A percentile compares a stretch with the other conserved stretches of the same genome.
These are phyloP conservation scores for Calycina herbarum DNA, from an alignment of 2,329 filamentous ascomycete species.

Conservation along the genomic window DNA sequence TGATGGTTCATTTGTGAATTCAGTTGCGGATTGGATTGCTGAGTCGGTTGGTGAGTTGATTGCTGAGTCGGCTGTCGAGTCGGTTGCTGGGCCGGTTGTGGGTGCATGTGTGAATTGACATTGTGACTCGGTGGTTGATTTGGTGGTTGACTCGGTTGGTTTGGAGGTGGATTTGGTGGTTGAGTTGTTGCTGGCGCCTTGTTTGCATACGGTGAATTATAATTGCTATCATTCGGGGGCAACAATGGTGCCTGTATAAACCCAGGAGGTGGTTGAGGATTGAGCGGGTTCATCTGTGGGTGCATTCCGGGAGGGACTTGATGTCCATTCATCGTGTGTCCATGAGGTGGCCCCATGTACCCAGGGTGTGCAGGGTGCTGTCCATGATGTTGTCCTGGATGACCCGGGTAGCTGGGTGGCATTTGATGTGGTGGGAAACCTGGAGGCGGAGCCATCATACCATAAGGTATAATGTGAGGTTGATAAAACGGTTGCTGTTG, in stretches of 20 bases:
- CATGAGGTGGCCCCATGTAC: conserved; percentile 26
- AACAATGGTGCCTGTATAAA: conserved; percentile 28
- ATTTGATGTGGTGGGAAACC: conserved; percentile 28
- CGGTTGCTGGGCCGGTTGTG: conserved; percentile 11
- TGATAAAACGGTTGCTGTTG: conserved; percentile 35
- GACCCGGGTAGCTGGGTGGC: conserved; percentile 27
- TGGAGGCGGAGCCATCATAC: conserved; percentile 29
- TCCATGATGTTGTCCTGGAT: conserved; percentile 10
- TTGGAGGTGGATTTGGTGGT: conserved; percentile 13
- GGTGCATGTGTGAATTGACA: conserved; percentile 5
- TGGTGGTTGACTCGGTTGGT: not conserved
- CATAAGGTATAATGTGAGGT: conserved; percentile 29
- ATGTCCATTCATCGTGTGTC: conserved; percentile 23
- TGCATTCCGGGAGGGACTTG: conserved; percentile 19
- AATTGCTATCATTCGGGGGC: conserved; percentile 25
- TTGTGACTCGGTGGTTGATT: conserved; percentile 3
- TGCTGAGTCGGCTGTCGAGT: not conserved
- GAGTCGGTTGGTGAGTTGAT: not conserved
- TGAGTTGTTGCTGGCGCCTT: conserved; percentile 27
- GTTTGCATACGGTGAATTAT: conserved; percentile 39
- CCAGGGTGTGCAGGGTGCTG: conserved; percentile 20
- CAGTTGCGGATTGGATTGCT: conserved; percentile 8
- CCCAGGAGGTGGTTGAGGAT: conserved; percentile 20
- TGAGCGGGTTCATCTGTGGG: conserved; percentile 16
- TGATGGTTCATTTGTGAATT: conserved; percentile 4